Conservation (phyloP, 306 rosid species). For the Myrica gale region DNA sequence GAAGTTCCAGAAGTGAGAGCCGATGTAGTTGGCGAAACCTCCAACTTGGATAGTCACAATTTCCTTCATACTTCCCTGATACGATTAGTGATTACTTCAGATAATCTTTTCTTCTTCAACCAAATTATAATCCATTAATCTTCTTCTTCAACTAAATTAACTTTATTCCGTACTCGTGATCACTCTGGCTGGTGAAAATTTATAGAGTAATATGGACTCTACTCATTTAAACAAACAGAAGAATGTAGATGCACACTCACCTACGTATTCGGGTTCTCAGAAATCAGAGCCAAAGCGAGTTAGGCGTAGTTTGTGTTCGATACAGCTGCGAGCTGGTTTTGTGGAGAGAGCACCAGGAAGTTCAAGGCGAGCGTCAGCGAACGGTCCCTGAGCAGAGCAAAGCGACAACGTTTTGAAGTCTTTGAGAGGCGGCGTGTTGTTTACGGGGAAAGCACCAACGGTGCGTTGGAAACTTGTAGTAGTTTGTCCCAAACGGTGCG, state of each 20-base stretch:
- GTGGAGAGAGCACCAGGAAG: too few species aligned
- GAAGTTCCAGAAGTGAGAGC: constrained; percentile 97
- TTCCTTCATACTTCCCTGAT: constrained; percentile 59
- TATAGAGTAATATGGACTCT: too few species aligned
- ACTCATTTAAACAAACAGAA: too few species aligned
- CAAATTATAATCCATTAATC: background rate
- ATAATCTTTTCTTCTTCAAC: background rate
- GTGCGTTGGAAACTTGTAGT: too few species aligned
- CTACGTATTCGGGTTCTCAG: background rate
- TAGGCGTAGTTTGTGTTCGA: background rate
- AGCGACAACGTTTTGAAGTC: too few species aligned
- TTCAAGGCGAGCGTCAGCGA: too few species aligned
- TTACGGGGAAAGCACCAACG: too few species aligned
- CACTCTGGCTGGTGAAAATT: background rate
- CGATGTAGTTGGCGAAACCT: constrained; percentile 74
- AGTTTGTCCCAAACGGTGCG: too few species aligned
- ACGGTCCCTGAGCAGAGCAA: too few species aligned
- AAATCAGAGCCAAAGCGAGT: background rate
- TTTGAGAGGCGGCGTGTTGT: too few species aligned
- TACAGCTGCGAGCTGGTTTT: too few species aligned
- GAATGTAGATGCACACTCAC: background rate
- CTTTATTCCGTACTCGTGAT: background rate
- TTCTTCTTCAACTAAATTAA: too few species aligned
- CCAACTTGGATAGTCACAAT: constrained; percentile 82
- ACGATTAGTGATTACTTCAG: background rate